These are phyloP conservation scores for Xylaria nigripes DNA, from an alignment of 495 filamentous ascomycete species.

Conservation along the genomic window DNA sequence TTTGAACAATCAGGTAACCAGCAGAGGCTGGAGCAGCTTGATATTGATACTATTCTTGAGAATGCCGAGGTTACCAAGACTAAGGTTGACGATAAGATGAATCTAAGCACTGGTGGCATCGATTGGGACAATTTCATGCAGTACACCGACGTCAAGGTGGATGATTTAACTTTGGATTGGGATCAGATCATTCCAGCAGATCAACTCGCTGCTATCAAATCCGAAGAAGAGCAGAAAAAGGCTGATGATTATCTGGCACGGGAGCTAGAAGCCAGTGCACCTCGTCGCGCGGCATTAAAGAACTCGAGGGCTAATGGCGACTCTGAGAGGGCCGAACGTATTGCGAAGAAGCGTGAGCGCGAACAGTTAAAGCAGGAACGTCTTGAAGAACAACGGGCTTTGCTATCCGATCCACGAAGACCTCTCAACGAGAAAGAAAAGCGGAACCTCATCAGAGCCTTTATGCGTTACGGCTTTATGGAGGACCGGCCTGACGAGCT, in stretches of 20 bases:
- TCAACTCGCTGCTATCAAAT: conserved; percentile 77
- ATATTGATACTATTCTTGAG: conserved; percentile 92
- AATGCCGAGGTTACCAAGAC: conserved; percentile 95
- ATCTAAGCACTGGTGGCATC: conserved; percentile 61
- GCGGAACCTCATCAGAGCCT: conserved; percentile 78
- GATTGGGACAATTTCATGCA: conserved; percentile 94
- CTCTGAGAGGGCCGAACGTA: conserved; percentile 73
- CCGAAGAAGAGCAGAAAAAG: conserved; percentile 73
- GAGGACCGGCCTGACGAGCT: conserved; percentile 81
- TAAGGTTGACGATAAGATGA: conserved; percentile 61
- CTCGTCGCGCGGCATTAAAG: conserved; percentile 61
- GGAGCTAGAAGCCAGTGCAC: conserved; percentile 76
- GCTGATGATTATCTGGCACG: conserved; percentile 76
- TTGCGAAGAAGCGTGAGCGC: conserved; percentile 85
- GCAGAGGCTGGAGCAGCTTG: conserved; percentile 91
- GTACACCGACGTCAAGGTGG: conserved; percentile 89
- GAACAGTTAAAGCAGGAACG: conserved; percentile 60
- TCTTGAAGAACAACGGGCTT: conserved; percentile 47
- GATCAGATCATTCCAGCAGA: conserved; percentile 97
- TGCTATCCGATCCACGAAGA: conserved; percentile 67
- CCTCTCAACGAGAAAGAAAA: conserved; percentile 85
- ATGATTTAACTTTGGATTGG: conserved; percentile 74
- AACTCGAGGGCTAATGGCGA: conserved; percentile 51
- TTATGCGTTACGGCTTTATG: conserved; percentile 79
- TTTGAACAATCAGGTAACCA: conserved; percentile 96